Evolutionary conservation across 2,329 filamentous ascomycete species (phyloP).

Genomic region (Shiraia sp.): DNA sequence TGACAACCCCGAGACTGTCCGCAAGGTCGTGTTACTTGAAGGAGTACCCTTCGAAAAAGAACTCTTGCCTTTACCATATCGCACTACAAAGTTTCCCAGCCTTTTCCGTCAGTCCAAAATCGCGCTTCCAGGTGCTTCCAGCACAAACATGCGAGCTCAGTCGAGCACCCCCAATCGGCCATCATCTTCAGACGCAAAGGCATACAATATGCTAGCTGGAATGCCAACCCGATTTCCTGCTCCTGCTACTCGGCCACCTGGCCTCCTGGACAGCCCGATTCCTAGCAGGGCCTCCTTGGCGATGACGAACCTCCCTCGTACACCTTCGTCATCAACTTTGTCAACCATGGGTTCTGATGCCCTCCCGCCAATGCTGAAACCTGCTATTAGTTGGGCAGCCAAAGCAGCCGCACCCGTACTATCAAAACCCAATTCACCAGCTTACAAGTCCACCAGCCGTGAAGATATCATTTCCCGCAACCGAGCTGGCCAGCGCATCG

Average conservation of each 20-base stretch:
- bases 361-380: constrained; percentile 6
- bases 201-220: constrained; percentile 25
- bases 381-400: constrained; percentile 34
- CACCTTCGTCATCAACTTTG: constrained; percentile 33
- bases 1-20: constrained; percentile 49
- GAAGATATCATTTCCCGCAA: constrained; percentile 57
- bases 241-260: constrained; percentile 4
- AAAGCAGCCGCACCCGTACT: constrained; percentile 42
- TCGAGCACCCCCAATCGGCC: constrained; percentile 4
- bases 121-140: constrained; percentile 5
- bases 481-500: constrained; percentile 62
- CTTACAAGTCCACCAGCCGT: constrained; percentile 30
- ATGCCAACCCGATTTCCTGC: constrained; percentile 33
- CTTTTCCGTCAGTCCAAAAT: constrained; percentile 61
- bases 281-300: constrained; percentile 6
- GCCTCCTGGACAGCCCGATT: constrained; percentile 24
- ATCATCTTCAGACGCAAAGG: constrained; percentile 8
- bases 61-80: constrained; percentile 55
- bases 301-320: constrained; percentile 19
- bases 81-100: constrained; percentile 54
- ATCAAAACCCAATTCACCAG: constrained; percentile 18
- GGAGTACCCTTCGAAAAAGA: constrained; percentile 61
- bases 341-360: constrained; percentile 35
- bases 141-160: constrained; percentile 1
- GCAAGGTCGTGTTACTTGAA: constrained; percentile 60